These are phyloP conservation scores for Spencermartinsiella ligniputridi DNA, from an alignment of 1,139 yeast species.

Conservation along the genomic window DNA sequence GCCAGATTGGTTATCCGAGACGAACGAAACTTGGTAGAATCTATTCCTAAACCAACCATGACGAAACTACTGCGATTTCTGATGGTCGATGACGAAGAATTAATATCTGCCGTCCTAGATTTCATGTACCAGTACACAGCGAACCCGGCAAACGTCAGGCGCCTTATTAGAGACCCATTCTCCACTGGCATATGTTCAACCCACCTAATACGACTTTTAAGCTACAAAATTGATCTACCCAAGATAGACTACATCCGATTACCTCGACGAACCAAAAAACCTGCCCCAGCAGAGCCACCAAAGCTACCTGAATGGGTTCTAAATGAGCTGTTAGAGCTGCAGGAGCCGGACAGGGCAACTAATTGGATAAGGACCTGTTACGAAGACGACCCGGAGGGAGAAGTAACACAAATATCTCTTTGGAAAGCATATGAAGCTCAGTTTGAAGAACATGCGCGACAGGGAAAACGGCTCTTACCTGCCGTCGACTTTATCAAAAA, in stretches of 20 bases:
- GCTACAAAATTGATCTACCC: constrained; percentile 43
- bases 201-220: constrained; percentile 55
- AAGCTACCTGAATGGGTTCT: constrained; percentile 56
- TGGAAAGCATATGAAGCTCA: constrained; percentile 95
- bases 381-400: constrained; percentile 70
- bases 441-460: constrained; percentile 53
- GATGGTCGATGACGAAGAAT: constrained; percentile 50
- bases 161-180: constrained; percentile 30
- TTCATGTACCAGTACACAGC: constrained; percentile 62
- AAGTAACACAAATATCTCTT: constrained; percentile 89
- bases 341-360: constrained; percentile 90
- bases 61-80: constrained; percentile 43
- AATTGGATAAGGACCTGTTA: constrained; percentile 94
- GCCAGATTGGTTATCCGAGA: constrained; percentile 39
- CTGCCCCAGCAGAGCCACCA: constrained; percentile 60
- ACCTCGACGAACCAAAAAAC: constrained; percentile 36
- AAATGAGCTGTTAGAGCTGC: constrained; percentile 55
- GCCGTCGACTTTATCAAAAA: constrained; percentile 97
- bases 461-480: constrained; percentile 59
- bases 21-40: constrained; percentile 38
- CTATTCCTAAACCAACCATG: constrained; percentile 19
- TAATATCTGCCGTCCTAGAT: constrained; percentile 60
- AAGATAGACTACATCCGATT: constrained; percentile 33
- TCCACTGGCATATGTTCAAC: constrained; percentile 47
- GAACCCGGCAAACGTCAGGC: constrained; percentile 39